Base-by-base conservation (phyloP, 305 asterid species). In the Euphrasia arctica region DNA sequence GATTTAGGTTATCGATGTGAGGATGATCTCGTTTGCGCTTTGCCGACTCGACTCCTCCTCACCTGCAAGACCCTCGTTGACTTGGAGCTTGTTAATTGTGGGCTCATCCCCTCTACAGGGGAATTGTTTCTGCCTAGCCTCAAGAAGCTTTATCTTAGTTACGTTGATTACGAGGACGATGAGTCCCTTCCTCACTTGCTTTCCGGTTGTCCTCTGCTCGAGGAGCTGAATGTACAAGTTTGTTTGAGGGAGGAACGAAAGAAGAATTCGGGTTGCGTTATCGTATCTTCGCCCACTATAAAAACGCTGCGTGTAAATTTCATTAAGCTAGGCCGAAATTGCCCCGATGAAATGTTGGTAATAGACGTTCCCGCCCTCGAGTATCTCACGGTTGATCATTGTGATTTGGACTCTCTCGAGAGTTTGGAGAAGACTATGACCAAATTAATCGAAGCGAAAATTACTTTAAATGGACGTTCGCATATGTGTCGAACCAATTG, bases 21-120 rank as follows among this genome's bases (percentile, higher is more conserved):
- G 13, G 34, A 12, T 8, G 14, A 3, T 4, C 4, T 31, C 5
- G 34, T 31, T 0, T 31, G 34, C 11, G 8, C 47, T 4, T 10
- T 22, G 13, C 60, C 36, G 2, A 32, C 27, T 25, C 27, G 34
- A 0, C 36, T 11, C 60, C 12, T 54, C 36, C 10, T 54, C 60
- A 54, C 60, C 34, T 54, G 60, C 36, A 54, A 54, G 9, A 54
- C 60, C 36, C 34, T 54, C 4, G 39, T 54, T 34, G 60, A 54
- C 5, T 22, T 54, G 60, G 27, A 28, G 36, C n/a, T 54, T 9
- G 3, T 3, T 22, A 2, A 9, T 9, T 54, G 36, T 28, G 12
- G n/a, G 2, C 8, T n/a, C 10, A 27, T 7, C 42, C 42, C 61
- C 3, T 11, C 39, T 4, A 56, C 1, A 2, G 60, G 60, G 5